Percentiles rank a stretch among this genome's conserved stretches.
phyloP scores from a whole-genome alignment of 306 rosid genomes.

The Arachis stenosperma region DNA sequence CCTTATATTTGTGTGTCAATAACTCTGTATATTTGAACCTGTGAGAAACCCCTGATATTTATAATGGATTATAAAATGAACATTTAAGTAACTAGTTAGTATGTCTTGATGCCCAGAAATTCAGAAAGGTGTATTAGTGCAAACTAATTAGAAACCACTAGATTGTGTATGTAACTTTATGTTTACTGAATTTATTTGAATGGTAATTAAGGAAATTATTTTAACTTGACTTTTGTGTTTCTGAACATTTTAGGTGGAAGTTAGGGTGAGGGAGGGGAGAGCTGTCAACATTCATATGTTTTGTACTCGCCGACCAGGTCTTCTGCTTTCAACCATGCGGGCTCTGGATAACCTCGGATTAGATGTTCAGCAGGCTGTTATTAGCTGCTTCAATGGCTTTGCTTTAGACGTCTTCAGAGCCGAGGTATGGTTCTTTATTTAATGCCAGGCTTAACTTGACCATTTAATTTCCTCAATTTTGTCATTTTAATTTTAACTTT shows the following conservation, averaged over 20 bases:
- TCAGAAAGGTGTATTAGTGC: background rate
- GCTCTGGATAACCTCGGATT: slow-evolving; percentile 77
- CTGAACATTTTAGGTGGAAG: slow-evolving; percentile 66
- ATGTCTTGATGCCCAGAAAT: background rate
- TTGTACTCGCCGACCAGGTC: slow-evolving; percentile 74
- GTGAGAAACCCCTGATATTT: too few species aligned
- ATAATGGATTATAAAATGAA: too few species aligned
- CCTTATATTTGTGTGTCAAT: too few species aligned
- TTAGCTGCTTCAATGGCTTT: slow-evolving; percentile 88
- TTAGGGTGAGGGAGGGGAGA: slow-evolving; percentile 68
- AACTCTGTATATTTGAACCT: too few species aligned
- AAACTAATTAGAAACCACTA: slow-evolving; percentile 1
- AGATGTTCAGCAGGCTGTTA: slow-evolving; percentile 84
- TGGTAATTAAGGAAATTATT: slow-evolving; percentile 12
- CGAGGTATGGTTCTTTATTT: slow-evolving; percentile 56
- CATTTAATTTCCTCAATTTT: background rate
- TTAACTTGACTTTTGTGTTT: slow-evolving; percentile 6
- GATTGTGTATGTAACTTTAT: background rate
- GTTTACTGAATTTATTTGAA: slow-evolving; percentile 9
- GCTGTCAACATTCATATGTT: slow-evolving; percentile 83
- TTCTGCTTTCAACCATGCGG: slow-evolving; percentile 74
- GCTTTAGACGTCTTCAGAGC: slow-evolving; percentile 80
- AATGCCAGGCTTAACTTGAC: background rate
- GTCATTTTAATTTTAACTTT: background rate
- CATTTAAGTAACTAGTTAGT: background rate